phyloP scores from a whole-genome alignment of 108 stramenopile genomes.

The Nitzschia sp. region DNA sequence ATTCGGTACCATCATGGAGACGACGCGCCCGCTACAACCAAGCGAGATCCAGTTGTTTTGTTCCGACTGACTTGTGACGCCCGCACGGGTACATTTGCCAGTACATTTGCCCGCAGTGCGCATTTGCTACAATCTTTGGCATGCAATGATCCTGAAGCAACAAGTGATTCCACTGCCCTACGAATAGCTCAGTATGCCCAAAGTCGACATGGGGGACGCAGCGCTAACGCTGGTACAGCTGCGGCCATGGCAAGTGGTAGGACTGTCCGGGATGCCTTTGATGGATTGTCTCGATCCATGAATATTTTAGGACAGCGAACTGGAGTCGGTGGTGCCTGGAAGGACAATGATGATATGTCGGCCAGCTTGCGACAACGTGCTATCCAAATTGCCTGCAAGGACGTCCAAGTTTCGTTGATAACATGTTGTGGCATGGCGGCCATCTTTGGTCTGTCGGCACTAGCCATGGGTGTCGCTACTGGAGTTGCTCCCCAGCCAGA shows the following conservation, averaged over 20 bases:
- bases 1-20: constrained; percentile 44
- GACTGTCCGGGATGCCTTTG: constrained; percentile 74
- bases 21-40: background rate
- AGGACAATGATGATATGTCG: constrained; percentile 65
- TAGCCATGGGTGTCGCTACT: constrained; percentile 62
- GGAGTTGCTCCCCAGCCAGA: constrained; percentile 70
- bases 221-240: constrained; percentile 2
- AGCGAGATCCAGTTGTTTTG: constrained; percentile 45
- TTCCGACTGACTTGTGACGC: constrained; percentile 85
- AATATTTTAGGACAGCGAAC: constrained; percentile 80
- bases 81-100: constrained; percentile 72
- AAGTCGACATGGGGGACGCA: constrained; percentile 14
- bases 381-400: constrained; percentile 63
- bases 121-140: constrained; percentile 66
- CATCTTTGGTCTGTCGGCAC: constrained; percentile 69
- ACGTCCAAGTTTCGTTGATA: constrained; percentile 68
- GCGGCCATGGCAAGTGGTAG: constrained; percentile 61
- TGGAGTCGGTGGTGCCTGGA: constrained; percentile 85
- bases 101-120: constrained; percentile 63
- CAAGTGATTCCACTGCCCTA: constrained; percentile 66
- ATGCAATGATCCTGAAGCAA: constrained; percentile 62
- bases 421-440: constrained; percentile 81
- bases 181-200: constrained; percentile 53
- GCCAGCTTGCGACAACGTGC: constrained; percentile 67
- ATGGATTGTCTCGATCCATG: constrained; percentile 75